These are phyloP conservation scores for Phytophthora europaea DNA, from an alignment of 352 stramenopile species.

Conservation along the genomic window DNA sequence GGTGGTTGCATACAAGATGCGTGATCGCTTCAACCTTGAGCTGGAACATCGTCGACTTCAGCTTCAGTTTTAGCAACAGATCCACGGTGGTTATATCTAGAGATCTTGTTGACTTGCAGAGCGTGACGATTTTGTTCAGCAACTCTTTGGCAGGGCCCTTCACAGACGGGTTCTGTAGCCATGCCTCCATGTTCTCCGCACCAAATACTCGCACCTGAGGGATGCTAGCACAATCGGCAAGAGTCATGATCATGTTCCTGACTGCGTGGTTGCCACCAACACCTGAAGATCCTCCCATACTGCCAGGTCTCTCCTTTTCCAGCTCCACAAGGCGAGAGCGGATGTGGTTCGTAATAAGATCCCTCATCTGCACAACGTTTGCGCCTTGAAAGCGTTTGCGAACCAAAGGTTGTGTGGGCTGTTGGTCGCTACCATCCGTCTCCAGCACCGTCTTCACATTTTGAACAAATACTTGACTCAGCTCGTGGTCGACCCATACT, in stretches of 20 bases:
- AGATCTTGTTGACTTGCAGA: conserved; percentile 68
- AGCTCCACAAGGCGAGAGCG: conserved; percentile 68
- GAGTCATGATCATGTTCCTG: conserved; percentile 80
- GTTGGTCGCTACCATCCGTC: conserved; percentile 22
- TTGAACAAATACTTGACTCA: conserved; percentile 80
- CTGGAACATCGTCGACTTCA: conserved; percentile 92
- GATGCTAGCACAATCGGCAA: conserved; percentile 73
- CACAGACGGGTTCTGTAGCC: conserved; percentile 83
- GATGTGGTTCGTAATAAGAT: conserved; percentile 80
- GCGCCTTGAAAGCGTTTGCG: conserved; percentile 54
- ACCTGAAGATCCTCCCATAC: conserved; percentile 22
- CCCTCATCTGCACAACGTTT: conserved; percentile 54
- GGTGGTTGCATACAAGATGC: conserved; percentile 78
- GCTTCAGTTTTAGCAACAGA: conserved; percentile 82
- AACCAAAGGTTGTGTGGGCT: conserved; percentile 41
- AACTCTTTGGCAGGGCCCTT: conserved; percentile 80
- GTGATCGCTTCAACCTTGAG: conserved; percentile 88
- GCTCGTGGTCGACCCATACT: conserved; percentile 86
- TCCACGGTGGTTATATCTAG: conserved; percentile 76
- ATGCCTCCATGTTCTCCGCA: conserved; percentile 82
- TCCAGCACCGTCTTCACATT: conserved; percentile 83
- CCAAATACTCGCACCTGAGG: conserved; percentile 69
- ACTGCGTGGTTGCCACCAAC: conserved; percentile 61
- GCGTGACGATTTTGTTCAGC: conserved; percentile 76
- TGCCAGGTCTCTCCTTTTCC: conserved; percentile 67